Conservation (phyloP, 108 stramenopile genomes). For the Nitzschia sp. region DNA sequence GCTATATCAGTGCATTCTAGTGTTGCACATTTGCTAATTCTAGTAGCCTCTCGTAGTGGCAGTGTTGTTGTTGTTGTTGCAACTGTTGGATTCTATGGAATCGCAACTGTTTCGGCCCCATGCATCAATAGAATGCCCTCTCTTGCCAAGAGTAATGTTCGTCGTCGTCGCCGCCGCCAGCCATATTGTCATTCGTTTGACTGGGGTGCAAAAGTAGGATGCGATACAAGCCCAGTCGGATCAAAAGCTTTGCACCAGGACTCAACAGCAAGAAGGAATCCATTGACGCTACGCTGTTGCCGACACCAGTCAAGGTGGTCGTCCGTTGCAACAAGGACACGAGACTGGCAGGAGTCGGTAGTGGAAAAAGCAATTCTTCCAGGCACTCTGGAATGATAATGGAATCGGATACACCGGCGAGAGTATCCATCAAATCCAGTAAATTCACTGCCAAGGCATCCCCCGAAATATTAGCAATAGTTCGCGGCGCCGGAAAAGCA, state of each 20-base stretch:
- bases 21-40: not conserved
- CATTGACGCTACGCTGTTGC: not conserved
- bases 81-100: no score
- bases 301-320: not conserved
- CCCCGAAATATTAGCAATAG: not conserved
- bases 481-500: not conserved
- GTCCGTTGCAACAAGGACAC: not conserved
- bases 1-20: no score
- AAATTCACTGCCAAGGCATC: not conserved
- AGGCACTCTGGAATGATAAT: not conserved
- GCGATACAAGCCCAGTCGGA: slow-evolving; percentile 21
- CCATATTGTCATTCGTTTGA: not conserved
- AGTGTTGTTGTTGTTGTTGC: no score
- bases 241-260: slow-evolving; percentile 10
- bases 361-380: slow-evolving; percentile 4
- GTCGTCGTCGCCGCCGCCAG: not conserved
- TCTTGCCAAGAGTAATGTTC: not conserved
- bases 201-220: slow-evolving; percentile 6
- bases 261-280: slow-evolving; percentile 1
- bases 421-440: slow-evolving; percentile 1
- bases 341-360: not conserved
- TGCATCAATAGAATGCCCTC: no score
- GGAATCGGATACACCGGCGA: not conserved
- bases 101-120: no score
- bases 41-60: not conserved